These are phyloP conservation scores for Hanseniaspora pseudoguilliermondii DNA, from an alignment of 805 yeast genomes.

Conservation along the genomic window DNA sequence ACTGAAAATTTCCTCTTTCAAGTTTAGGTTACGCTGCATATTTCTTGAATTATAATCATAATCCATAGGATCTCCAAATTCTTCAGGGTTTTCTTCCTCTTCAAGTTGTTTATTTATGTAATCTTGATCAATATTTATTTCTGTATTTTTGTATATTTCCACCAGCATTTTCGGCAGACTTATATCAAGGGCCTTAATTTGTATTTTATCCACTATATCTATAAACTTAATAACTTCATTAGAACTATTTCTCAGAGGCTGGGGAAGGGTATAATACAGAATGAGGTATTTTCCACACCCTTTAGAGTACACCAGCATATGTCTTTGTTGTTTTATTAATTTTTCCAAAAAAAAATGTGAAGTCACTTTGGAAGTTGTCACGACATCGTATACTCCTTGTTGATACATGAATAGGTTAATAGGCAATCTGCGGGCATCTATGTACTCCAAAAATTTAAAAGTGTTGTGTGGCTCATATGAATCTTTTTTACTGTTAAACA, in stretches of 20 bases:
- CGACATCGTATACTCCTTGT: neutral
- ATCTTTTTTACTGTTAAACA: neutral
- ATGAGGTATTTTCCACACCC: neutral
- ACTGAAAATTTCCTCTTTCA: neutral
- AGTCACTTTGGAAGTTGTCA: constrained; percentile 9
- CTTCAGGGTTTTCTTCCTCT: neutral
- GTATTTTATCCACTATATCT: neutral
- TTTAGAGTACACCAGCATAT: constrained; percentile 9
- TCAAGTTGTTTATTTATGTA: neutral
- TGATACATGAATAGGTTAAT: neutral
- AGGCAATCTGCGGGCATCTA: constrained; percentile 12
- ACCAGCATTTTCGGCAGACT: constrained; percentile 1
- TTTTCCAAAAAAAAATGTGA: constrained; percentile 13
- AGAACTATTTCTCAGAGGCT: neutral
- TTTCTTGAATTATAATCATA: neutral
- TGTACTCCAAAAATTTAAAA: constrained; percentile 10
- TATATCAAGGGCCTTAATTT: constrained; percentile 8
- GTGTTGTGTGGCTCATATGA: neutral
- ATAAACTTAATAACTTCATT: neutral
- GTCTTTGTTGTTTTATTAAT: constrained; percentile 6
- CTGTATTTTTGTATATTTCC: neutral
- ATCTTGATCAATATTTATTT: neutral
- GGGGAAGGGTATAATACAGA: neutral
- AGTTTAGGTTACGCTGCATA: neutral
- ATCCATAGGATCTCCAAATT: neutral